These are phyloP conservation scores for Naganishia kalamii DNA, from an alignment of 768 basidiomycete genomes.

Conservation along the genomic window DNA sequence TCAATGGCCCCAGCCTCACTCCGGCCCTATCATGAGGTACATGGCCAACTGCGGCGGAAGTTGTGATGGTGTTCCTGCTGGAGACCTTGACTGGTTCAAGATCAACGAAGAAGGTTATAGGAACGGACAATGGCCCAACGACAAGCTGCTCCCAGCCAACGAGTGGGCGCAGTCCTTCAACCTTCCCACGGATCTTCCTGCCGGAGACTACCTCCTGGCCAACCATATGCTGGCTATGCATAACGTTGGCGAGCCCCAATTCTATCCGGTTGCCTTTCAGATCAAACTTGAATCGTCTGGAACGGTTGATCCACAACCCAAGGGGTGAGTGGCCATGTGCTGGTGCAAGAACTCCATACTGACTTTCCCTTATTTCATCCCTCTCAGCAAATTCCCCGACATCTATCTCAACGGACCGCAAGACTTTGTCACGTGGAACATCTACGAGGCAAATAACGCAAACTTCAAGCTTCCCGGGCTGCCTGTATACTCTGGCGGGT, in stretches of 20 bases:
- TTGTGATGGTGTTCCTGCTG: background rate
- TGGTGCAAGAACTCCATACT: background rate
- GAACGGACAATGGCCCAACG: conserved; percentile 16
- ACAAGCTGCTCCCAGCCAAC: background rate
- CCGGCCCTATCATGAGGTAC: conserved; percentile 11
- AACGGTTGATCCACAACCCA: background rate
- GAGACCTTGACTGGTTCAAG: conserved; percentile 15
- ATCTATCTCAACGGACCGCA: conserved; percentile 8
- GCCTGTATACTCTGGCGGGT: background rate
- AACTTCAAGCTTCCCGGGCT: background rate
- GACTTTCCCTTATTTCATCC: background rate
- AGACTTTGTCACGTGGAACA: background rate
- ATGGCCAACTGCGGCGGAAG: conserved; percentile 9
- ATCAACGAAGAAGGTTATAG: conserved; percentile 13
- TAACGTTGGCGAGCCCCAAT: conserved; percentile 5
- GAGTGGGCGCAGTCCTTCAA: background rate
- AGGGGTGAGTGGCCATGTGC: background rate
- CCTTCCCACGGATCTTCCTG: conserved; percentile 14
- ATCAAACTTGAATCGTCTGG: conserved; percentile 16
- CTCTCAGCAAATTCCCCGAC: background rate
- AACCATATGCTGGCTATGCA: conserved; percentile 17
- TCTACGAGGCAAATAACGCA: conserved; percentile 1
- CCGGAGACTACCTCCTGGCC: conserved; percentile 4
- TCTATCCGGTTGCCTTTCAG: conserved; percentile 12
- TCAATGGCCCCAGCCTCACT: conserved; percentile 16